Percentiles rank a stretch among this genome's conserved stretches.
Evolutionary conservation across 352 stramenopile species (phyloP).

Genomic region (Phytophthora pinifolia): DNA sequence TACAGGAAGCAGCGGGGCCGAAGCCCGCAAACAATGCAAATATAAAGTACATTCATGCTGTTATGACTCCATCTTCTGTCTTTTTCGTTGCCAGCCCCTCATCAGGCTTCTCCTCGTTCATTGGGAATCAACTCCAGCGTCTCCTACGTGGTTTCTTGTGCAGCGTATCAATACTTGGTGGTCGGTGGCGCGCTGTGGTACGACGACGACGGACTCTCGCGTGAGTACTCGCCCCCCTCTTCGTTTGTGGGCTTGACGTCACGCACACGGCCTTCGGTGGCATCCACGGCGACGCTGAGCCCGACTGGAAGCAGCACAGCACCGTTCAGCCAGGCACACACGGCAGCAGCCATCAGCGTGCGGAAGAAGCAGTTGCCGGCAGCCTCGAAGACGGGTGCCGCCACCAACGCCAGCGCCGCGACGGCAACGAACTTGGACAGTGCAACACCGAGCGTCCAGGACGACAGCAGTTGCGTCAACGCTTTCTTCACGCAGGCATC

Average conservation of each 20-base stretch:
- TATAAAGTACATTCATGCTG: conserved; percentile 42
- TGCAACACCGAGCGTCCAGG: conserved; percentile 38
- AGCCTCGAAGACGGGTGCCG: conserved; percentile 41
- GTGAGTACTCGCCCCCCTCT: conserved; percentile 35
- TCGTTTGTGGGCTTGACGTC: conserved; percentile 42
- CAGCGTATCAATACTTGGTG: conserved; percentile 20
- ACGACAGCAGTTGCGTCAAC: conserved; percentile 41
- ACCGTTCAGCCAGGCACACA: conserved; percentile 38
- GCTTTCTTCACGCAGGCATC: conserved; percentile 40
- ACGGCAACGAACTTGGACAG: conserved; percentile 47
- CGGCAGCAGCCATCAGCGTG: conserved; percentile 39
- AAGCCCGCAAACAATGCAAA: conserved; percentile 28
- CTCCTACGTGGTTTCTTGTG: neutral
- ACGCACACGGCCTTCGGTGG: conserved; percentile 37
- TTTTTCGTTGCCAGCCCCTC: conserved; percentile 14
- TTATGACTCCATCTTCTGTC: conserved; percentile 11
- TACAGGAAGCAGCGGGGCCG: conserved; percentile 1
- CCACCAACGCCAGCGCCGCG: conserved; percentile 35
- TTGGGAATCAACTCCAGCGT: conserved; percentile 15
- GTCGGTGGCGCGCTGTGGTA: conserved; percentile 25
- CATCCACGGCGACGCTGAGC: conserved; percentile 48
- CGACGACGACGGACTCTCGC: conserved; percentile 34
- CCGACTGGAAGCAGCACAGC: conserved; percentile 41
- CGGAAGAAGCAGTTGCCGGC: conserved; percentile 46
- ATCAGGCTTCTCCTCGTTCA: conserved; percentile 19